A percentile compares a stretch with the other conserved stretches of the same genome.
Conservation (phyloP, 1,139 yeast genomes). For the Blastobotrys petasosporus region DNA sequence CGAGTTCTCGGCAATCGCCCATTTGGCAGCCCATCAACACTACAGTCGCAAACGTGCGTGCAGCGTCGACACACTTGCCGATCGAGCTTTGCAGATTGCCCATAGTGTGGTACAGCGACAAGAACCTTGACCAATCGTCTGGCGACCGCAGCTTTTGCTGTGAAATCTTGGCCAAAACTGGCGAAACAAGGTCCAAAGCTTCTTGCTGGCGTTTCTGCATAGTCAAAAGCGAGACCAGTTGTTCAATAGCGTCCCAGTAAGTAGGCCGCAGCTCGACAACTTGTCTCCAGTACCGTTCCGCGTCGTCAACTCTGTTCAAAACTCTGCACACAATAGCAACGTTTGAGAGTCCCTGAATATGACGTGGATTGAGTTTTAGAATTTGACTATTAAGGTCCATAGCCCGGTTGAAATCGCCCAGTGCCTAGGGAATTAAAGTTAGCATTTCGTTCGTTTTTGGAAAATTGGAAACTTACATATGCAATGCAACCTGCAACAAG, state of each 20-base stretch:
- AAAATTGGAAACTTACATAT: slow-evolving; percentile 18
- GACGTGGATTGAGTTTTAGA: slow-evolving; percentile 16
- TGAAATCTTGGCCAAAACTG: slow-evolving; percentile 11
- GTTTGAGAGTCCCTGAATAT: slow-evolving; percentile 24
- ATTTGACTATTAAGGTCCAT: slow-evolving; percentile 17
- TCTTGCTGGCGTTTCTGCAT: slow-evolving; percentile 20
- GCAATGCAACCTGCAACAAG: slow-evolving; percentile 27
- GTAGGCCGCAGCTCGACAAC: slow-evolving; percentile 21
- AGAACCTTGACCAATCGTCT: slow-evolving; percentile 23
- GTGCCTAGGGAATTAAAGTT: slow-evolving; percentile 15
- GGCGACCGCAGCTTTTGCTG: slow-evolving; percentile 11
- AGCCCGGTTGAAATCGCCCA: slow-evolving; percentile 18
- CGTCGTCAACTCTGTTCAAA: slow-evolving; percentile 15
- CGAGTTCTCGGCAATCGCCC: slow-evolving; percentile 2
- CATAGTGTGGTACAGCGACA: slow-evolving; percentile 27
- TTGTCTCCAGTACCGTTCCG: slow-evolving; percentile 22
- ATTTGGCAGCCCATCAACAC: slow-evolving; percentile 13
- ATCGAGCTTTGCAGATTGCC: slow-evolving; percentile 26
- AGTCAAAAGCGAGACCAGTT: slow-evolving; percentile 21
- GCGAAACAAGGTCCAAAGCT: slow-evolving; percentile 20
- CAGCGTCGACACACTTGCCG: slow-evolving; percentile 18
- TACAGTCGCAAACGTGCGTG: slow-evolving; percentile 21
- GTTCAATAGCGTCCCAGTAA: slow-evolving; percentile 29
- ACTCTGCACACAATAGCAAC: slow-evolving; percentile 22
- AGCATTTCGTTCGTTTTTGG: too few relatives aligned